Evolutionary conservation across 2,329 filamentous ascomycete species (phyloP), one percentile per base, ranked within the genome.

Genomic region (Fusarium equiseti): DNA sequence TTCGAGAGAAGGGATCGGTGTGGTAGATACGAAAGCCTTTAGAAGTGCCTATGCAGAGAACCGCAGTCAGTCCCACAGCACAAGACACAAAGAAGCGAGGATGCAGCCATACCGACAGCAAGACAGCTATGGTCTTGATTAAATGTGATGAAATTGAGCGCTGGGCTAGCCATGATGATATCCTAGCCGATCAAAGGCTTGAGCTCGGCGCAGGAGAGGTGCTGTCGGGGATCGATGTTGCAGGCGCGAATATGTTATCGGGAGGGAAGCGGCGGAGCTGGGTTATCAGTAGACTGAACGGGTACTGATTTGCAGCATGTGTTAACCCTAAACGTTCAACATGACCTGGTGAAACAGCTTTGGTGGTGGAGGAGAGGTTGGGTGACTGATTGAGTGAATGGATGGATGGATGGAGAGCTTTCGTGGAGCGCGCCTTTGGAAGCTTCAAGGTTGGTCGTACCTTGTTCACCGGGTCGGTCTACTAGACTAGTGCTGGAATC

Each of bases 101-200:
- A 40, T 16, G 48, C 48, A 27, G 60, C 82, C 91, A 78, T 85
- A 94, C 94, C 95, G 75, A 99, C 95, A 84, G 95, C 95, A 72
- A 99, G 87, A 81, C 95, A 95, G 87, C 93, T 97, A 85, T 97
- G 94, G 85, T 99, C 96, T 86, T 99, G 96, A 83, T 99, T 99
- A 83, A 98, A 99, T 44, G 95, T 98, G 77, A 99, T 94, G 83
- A 97, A 99, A 83, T 99, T 99, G 85, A 98, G 94, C 51, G 90
- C 84, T 80, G 91, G 90, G 71, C 79, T 86, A 70, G 90, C 83
- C 90, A 93, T 93, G 66, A 74, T 84, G 77, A 40, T 38, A 38
- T n/a, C 18, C 35, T 38, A 38, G 35, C 35, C 35, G 35, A 38
- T 43, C 24, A 18, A 27, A 53, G 50, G 27, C 35, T 52, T 38